A percentile compares a stretch with the other conserved stretches of the same genome.
Evolutionary conservation across 257 asterid genomes (phyloP).

Genomic region (Vinca minor): DNA sequence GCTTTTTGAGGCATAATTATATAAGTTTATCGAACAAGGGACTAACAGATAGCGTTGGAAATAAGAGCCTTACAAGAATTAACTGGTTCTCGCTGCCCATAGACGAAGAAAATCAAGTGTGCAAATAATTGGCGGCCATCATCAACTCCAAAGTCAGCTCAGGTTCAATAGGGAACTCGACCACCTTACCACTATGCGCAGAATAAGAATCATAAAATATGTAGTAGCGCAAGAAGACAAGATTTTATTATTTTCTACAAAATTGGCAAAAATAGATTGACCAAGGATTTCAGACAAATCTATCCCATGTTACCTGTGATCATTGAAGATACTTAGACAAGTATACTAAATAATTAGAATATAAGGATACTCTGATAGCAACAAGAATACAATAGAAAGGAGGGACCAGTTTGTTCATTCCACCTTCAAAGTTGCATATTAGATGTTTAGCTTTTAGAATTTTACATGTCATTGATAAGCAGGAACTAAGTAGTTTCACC

Average conservation of each 20-base stretch:
- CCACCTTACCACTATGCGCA: slow-evolving; percentile 70
- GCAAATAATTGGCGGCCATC: slow-evolving; percentile 90
- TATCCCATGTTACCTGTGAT: not conserved
- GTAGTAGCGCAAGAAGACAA: not conserved
- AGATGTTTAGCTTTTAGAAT: not conserved
- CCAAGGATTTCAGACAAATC: not conserved
- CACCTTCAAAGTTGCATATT: not conserved
- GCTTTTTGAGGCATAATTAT: not conserved
- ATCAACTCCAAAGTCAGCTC: slow-evolving; percentile 82
- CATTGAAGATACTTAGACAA: not conserved
- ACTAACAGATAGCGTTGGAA: not conserved
- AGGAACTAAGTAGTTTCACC: not conserved
- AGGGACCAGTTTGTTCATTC: not conserved
- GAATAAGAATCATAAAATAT: not conserved
- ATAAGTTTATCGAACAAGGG: not conserved
- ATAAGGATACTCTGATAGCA: not conserved
- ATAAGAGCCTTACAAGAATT: slow-evolving; percentile 18
- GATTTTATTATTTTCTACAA: not conserved
- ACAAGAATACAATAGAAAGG: not conserved
- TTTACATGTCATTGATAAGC: not conserved
- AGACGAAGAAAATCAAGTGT: slow-evolving; percentile 44
- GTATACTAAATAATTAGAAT: not conserved
- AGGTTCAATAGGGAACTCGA: slow-evolving; percentile 83
- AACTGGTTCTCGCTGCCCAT: slow-evolving; percentile 16
- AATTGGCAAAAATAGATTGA: not conserved